A percentile compares a stretch with the other conserved stretches of the same genome.
Evolutionary conservation across 495 filamentous ascomycete genomes (phyloP).

Genomic region (Filosporella fistucella): DNA sequence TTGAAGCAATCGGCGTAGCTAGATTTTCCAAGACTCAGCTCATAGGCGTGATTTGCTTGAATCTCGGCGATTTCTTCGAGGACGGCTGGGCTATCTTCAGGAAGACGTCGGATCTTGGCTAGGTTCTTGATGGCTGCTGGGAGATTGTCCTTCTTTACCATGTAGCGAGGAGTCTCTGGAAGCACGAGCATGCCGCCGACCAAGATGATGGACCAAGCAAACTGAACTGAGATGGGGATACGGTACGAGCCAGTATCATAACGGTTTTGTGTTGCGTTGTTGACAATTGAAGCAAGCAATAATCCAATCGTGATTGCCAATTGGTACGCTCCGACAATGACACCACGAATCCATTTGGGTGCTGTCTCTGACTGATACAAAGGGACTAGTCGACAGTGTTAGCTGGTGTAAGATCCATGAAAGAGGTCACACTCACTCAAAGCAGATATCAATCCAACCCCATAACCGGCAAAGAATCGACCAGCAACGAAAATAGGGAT

Average conservation of each 20-base stretch:
- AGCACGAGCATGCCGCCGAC: constrained; percentile 52
- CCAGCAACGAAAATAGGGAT: constrained; percentile 69
- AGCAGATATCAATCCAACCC: constrained; percentile 69
- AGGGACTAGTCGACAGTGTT: constrained; percentile 43
- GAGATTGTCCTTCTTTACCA: constrained; percentile 49
- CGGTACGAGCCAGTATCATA: constrained; percentile 62
- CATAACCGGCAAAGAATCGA: constrained; percentile 62
- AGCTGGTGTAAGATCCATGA: constrained; percentile 73
- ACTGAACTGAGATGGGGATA: constrained; percentile 65
- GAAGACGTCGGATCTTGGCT: constrained; percentile 44
- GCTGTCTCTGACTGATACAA: constrained; percentile 67
- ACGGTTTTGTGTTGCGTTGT: constrained; percentile 60
- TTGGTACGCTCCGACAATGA: constrained; percentile 65
- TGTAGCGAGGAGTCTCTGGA: constrained; percentile 55
- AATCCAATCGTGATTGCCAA: constrained; percentile 71
- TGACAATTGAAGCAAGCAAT: constrained; percentile 66
- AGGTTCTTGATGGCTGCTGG: constrained; percentile 50
- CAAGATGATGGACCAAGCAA: constrained; percentile 63
- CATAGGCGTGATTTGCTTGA: constrained; percentile 63
- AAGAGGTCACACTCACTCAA: constrained; percentile 63
- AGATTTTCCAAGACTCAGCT: constrained; percentile 44
- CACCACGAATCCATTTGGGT: constrained; percentile 62
- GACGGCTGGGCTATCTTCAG: constrained; percentile 57
- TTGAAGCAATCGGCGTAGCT: constrained; percentile 43
- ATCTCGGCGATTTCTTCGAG: constrained; percentile 68